These are phyloP conservation scores for Senna tora DNA, from an alignment of 306 rosid species.

Conservation along the genomic window DNA sequence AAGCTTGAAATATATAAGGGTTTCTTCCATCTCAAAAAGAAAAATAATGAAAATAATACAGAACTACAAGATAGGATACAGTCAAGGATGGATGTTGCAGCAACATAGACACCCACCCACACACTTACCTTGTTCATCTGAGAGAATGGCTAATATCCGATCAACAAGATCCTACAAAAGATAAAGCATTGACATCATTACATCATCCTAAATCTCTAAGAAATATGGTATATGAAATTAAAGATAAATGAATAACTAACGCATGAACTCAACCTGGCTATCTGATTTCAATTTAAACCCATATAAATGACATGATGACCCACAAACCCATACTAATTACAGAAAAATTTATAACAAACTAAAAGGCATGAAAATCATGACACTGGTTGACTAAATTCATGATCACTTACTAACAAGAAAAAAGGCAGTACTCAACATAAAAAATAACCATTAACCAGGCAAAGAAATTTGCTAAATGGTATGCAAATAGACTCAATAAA, in stretches of 20 bases:
- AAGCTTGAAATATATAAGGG: slow-evolving; percentile 10
- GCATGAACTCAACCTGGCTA: not conserved
- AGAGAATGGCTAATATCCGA: slow-evolving; percentile 68
- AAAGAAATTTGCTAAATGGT: not conserved
- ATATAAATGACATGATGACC: not conserved
- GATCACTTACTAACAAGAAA: not conserved
- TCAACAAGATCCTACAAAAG: slow-evolving; percentile 81
- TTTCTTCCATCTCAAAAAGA: slow-evolving; percentile 17
- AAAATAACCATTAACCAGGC: slow-evolving; percentile 19
- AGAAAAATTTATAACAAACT: not conserved
- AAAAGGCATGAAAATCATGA: not conserved
- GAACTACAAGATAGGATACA: slow-evolving; percentile 16
- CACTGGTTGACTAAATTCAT: slow-evolving; percentile 21
- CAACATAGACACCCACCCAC: not conserved
- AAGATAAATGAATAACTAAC: not conserved
- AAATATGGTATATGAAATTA: slow-evolving; percentile 23
- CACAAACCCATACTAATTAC: slow-evolving; percentile 5
- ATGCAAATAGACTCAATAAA: not conserved
- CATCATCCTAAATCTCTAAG: slow-evolving; percentile 14
- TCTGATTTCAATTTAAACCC: not conserved
- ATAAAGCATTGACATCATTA: slow-evolving; percentile 31
- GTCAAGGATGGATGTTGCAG: not conserved
- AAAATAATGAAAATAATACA: slow-evolving; percentile 16
- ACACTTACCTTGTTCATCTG: slow-evolving; percentile 83
- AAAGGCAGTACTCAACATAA: not conserved